Conservation (phyloP, 1,139 yeast species). For the Keqinozyma sinolaborantium region DNA sequence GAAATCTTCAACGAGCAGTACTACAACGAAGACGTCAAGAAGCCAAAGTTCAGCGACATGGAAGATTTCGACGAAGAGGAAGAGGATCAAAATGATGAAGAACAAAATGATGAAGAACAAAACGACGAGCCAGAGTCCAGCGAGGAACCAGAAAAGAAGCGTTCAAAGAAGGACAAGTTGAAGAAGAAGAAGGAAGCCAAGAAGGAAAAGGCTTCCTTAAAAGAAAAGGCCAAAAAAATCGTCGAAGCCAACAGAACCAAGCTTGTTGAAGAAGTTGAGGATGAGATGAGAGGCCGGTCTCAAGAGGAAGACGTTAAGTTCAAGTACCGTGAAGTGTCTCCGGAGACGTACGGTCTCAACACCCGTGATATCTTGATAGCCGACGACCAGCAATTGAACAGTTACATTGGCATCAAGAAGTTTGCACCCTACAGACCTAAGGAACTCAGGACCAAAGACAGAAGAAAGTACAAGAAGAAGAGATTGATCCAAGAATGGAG, state of each 20-base stretch:
- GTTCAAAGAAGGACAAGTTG: constrained; percentile 47
- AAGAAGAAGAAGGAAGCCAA: constrained; percentile 59
- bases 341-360: constrained; percentile 85
- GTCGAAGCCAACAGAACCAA: constrained; percentile 44
- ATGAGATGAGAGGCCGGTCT: constrained; percentile 58
- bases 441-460: constrained; percentile 72
- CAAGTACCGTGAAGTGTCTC: constrained; percentile 91
- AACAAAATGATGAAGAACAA: constrained; percentile 41
- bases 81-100: constrained; percentile 21
- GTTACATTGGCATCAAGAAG: constrained; percentile 82
- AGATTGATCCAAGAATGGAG: constrained; percentile 83
- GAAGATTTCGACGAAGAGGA: constrained; percentile 20
- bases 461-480: constrained; percentile 78
- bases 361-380: constrained; percentile 88
- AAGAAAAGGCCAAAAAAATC: constrained; percentile 67
- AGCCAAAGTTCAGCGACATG: constrained; percentile 39
- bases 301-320: constrained; percentile 48
- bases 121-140: constrained; percentile 12
- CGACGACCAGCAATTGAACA: constrained; percentile 81
- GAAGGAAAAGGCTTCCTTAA: constrained; percentile 58
- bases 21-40: constrained; percentile 52
- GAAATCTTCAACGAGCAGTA: constrained; percentile 82
- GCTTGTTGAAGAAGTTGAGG: constrained; percentile 62
- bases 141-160: constrained; percentile 17
- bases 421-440: constrained; percentile 88